These are phyloP conservation scores for Phialocephala subalpina DNA, from an alignment of 2,329 filamentous ascomycete genomes.

Conservation along the genomic window DNA sequence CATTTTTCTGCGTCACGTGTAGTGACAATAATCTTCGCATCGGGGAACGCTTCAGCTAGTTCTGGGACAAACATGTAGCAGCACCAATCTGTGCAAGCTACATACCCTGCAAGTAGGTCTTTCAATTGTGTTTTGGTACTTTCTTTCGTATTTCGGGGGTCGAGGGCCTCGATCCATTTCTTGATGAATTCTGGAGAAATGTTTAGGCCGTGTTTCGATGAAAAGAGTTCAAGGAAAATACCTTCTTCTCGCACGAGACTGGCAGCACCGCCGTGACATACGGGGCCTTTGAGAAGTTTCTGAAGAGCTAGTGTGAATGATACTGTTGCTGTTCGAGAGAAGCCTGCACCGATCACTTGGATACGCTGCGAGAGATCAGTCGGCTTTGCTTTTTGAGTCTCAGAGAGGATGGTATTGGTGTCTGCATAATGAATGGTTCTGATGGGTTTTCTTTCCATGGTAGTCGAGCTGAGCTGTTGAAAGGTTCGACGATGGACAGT, in stretches of 20 bases:
- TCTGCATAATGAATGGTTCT: slow-evolving; percentile 1
- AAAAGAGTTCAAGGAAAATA: not conserved
- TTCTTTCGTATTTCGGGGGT: not conserved
- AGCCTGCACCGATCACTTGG: slow-evolving; percentile 32
- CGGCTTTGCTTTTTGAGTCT: slow-evolving; percentile 1
- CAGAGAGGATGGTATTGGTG: not conserved
- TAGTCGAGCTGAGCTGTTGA: not conserved
- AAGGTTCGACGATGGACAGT: too few relatives aligned
- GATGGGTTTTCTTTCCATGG: not conserved
- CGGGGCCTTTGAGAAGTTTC: slow-evolving; percentile 31
- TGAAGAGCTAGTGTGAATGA: slow-evolving; percentile 32
- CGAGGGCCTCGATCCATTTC: slow-evolving; percentile 23
- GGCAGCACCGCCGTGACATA: slow-evolving; percentile 30
- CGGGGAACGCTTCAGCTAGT: slow-evolving; percentile 13
- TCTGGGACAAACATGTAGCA: slow-evolving; percentile 37
- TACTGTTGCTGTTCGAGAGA: slow-evolving; percentile 32
- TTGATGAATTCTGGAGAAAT: slow-evolving; percentile 26
- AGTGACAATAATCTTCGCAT: slow-evolving; percentile 20
- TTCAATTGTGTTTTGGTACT: slow-evolving; percentile 13
- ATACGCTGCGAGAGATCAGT: slow-evolving; percentile 18
- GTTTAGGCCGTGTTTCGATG: not conserved
- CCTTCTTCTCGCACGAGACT: slow-evolving; percentile 32
- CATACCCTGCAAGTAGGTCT: slow-evolving; percentile 37
- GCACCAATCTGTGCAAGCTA: slow-evolving; percentile 41
- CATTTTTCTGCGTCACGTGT: slow-evolving; percentile 16